Evolutionary conservation across 495 filamentous ascomycete species (phyloP).

Genomic region (Penicillium alfredii): DNA sequence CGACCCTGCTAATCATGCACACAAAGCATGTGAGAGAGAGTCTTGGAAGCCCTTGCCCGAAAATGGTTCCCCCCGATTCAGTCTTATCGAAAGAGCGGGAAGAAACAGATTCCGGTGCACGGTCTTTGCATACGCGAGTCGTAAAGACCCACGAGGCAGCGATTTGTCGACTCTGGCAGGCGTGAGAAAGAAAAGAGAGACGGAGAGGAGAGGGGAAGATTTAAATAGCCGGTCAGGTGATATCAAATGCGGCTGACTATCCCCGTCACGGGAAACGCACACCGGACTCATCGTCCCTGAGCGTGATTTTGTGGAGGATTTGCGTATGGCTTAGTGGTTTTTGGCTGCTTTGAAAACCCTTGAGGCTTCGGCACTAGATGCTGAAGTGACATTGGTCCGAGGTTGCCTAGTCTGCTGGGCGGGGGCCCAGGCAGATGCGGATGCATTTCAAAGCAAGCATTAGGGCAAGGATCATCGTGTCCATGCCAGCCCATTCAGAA

Average conservation of each 20-base stretch:
- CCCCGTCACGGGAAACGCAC: too few relatives aligned
- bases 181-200: conserved; percentile 20
- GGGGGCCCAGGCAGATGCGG: too few relatives aligned
- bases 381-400: conserved; percentile 6
- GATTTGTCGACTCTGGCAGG: conserved; percentile 37
- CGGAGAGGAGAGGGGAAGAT: conserved; percentile 27
- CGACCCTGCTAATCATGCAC: conserved; percentile 37
- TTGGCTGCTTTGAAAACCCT: background rate
- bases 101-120: conserved; percentile 15
- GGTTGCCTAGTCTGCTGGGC: conserved; percentile 1
- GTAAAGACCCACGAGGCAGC: conserved; percentile 22
- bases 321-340: conserved; percentile 4
- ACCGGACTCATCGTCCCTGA: too few relatives aligned
- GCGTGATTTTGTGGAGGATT: too few relatives aligned
- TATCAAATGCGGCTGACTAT: conserved; percentile 34
- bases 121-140: conserved; percentile 32
- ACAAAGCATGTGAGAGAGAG: conserved; percentile 31
- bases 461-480: too few relatives aligned
- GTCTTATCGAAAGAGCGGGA: conserved; percentile 22
- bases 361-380: conserved; percentile 10
- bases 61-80: conserved; percentile 18
- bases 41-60: conserved; percentile 31
- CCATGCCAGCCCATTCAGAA: too few relatives aligned
- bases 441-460: too few relatives aligned
- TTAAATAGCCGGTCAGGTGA: conserved; percentile 26